These are phyloP conservation scores for Emericellopsis atlantica DNA, from an alignment of 2,329 filamentous ascomycete species.

Conservation along the genomic window DNA sequence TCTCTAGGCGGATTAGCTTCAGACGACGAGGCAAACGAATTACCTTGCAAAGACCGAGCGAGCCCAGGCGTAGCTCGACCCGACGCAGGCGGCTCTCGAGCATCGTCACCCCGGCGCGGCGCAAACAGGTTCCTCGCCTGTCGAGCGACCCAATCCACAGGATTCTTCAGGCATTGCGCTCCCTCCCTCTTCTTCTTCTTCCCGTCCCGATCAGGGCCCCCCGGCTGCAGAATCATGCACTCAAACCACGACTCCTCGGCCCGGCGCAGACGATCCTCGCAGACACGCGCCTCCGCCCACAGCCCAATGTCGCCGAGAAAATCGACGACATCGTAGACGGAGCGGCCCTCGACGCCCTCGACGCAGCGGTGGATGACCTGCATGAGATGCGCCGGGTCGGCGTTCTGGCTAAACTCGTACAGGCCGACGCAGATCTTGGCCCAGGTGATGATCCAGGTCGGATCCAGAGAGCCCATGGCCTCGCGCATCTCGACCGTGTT, in stretches of 20 bases:
- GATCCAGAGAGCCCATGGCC: constrained; percentile 18
- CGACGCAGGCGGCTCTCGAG: no score
- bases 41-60: no score
- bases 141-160: no score
- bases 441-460: constrained; percentile 20
- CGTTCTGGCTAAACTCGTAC: constrained; percentile 13
- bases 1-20: no score
- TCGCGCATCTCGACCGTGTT: constrained; percentile 23
- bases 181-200: no score
- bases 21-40: no score
- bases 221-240: constrained; percentile 5
- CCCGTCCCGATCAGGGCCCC: background rate
- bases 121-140: no score
- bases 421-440: constrained; percentile 17
- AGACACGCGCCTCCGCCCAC: constrained; percentile 13
- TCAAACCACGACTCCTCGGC: constrained; percentile 12
- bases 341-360: background rate
- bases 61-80: no score
- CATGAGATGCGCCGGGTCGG: constrained; percentile 15
- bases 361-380: constrained; percentile 10
- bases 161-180: no score
- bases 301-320: constrained; percentile 20
- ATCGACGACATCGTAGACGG: constrained; percentile 20
- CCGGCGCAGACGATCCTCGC: constrained; percentile 10
- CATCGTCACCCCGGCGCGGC: no score